Conservation (phyloP, 2,329 filamentous ascomycete species). For the Blastomyces emzantsi region DNA sequence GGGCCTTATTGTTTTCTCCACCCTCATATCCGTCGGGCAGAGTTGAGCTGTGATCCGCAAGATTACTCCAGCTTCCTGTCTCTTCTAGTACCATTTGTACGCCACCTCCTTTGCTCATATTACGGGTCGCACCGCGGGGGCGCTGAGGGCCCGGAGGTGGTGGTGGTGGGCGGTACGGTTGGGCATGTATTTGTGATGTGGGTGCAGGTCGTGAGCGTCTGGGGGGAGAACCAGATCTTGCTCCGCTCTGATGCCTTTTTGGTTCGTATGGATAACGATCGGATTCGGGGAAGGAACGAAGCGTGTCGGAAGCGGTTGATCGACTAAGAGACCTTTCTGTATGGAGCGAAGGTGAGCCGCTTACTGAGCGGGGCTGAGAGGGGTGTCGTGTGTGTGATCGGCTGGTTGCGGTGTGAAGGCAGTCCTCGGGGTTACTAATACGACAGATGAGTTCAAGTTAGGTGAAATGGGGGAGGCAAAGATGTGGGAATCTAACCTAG, state of each 20-base stretch:
- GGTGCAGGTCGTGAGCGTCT: slow-evolving; percentile 19
- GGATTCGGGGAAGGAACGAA: slow-evolving; percentile 24
- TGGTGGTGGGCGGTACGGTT: slow-evolving; percentile 31
- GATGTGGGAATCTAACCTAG: slow-evolving; percentile 22
- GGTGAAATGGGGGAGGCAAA: background rate
- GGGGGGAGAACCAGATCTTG: slow-evolving; percentile 16
- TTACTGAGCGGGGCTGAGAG: slow-evolving; percentile 29
- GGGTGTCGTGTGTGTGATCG: slow-evolving; percentile 28
- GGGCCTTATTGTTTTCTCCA: slow-evolving; percentile 28
- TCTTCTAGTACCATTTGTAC: slow-evolving; percentile 88
- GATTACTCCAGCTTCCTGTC: slow-evolving; percentile 80
- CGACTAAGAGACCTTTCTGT: slow-evolving; percentile 25
- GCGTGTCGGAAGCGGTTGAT: slow-evolving; percentile 23
- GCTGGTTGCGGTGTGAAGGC: slow-evolving; percentile 21
- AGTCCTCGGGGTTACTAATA: slow-evolving; percentile 34
- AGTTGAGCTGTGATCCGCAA: slow-evolving; percentile 74
- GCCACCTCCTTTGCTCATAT: slow-evolving; percentile 69
- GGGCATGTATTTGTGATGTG: slow-evolving; percentile 23
- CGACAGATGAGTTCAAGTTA: slow-evolving; percentile 11
- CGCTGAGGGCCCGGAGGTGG: slow-evolving; percentile 32
- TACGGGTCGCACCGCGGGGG: slow-evolving; percentile 55
- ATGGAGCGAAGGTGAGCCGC: slow-evolving; percentile 25
- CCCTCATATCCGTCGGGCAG: slow-evolving; percentile 54
- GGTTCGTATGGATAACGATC: slow-evolving; percentile 7
- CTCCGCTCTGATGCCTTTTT: background rate